Conservation (phyloP, 768 basidiomycete species). For the Naematelia encephala region DNA sequence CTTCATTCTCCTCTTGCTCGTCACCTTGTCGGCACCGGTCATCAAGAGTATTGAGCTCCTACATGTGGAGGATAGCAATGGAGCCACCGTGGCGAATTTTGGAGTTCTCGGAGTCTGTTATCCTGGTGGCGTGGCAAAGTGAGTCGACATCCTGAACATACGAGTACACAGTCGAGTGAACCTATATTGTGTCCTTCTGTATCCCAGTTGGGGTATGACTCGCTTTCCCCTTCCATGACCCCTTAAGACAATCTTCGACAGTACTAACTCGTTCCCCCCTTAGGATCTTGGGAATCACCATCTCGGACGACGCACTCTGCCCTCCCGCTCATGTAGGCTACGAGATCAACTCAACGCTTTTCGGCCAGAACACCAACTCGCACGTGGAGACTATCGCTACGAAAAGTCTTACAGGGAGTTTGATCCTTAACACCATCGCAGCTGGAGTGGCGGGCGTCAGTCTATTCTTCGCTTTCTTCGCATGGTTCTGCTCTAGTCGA, state of each 20-base stretch:
- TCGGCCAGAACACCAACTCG: conserved; percentile 53
- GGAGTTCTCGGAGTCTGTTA: conserved; percentile 84
- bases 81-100: conserved; percentile 57
- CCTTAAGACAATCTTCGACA: too few species aligned
- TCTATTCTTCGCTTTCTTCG: conserved; percentile 38
- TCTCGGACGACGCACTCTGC: conserved; percentile 55
- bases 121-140: conserved; percentile 44
- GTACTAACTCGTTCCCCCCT: conserved; percentile 22
- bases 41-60: conserved; percentile 65
- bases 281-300: conserved; percentile 55
- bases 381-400: conserved; percentile 10
- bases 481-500: conserved; percentile 35
- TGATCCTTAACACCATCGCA: conserved; percentile 40
- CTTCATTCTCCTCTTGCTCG: conserved; percentile 72
- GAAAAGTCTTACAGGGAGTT: conserved; percentile 25
- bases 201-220: too few species aligned
- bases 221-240: too few species aligned
- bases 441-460: conserved; percentile 35
- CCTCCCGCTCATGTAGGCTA: conserved; percentile 69
- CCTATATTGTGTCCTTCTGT: too few species aligned
- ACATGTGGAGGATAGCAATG: conserved; percentile 52
- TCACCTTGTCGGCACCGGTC: conserved; percentile 72
- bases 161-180: too few species aligned
- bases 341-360: conserved; percentile 58
- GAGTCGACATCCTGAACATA: conserved; percentile 2